Percentiles rank a stretch among this genome's conserved stretches.
Conservation (phyloP, 1,139 yeast species). For the Yamadazyma oceani region DNA sequence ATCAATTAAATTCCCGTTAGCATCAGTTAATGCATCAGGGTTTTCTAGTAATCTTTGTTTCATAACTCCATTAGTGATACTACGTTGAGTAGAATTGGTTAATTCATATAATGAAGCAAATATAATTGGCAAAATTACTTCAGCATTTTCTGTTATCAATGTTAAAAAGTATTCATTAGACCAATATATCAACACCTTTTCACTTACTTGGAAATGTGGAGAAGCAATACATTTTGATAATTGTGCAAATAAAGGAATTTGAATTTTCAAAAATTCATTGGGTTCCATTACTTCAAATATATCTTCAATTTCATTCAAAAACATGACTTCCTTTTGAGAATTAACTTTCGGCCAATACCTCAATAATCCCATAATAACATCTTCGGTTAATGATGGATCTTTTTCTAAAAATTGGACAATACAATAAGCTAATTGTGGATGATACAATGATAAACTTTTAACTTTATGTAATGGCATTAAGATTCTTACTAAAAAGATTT, state of each 20-base stretch:
- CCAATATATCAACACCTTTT: conserved; percentile 92
- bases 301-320: conserved; percentile 92
- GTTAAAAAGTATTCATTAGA: conserved; percentile 91
- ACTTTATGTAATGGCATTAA: conserved; percentile 92
- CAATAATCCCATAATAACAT: conserved; percentile 87
- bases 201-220: conserved; percentile 97
- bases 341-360: conserved; percentile 98
- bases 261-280: conserved; percentile 84
- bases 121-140: conserved; percentile 87
- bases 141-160: conserved; percentile 86
- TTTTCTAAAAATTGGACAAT: conserved; percentile 95
- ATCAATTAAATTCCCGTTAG: conserved; percentile 48
- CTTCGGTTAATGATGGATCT: conserved; percentile 89
- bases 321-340: conserved; percentile 94
- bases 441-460: conserved; percentile 82
- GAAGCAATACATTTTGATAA: conserved; percentile 91
- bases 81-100: conserved; percentile 54
- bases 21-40: conserved; percentile 44
- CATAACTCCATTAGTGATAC: conserved; percentile 48
- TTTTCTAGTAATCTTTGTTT: conserved; percentile 43
- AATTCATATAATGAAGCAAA: conserved; percentile 89
- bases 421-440: conserved; percentile 96
- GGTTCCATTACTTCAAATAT: conserved; percentile 97
- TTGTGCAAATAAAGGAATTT: conserved; percentile 92
- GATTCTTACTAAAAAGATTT: conserved; percentile 84